Evolutionary conservation across 208 protist species (phyloP).

Genomic region (Trichomonas gallinae): DNA sequence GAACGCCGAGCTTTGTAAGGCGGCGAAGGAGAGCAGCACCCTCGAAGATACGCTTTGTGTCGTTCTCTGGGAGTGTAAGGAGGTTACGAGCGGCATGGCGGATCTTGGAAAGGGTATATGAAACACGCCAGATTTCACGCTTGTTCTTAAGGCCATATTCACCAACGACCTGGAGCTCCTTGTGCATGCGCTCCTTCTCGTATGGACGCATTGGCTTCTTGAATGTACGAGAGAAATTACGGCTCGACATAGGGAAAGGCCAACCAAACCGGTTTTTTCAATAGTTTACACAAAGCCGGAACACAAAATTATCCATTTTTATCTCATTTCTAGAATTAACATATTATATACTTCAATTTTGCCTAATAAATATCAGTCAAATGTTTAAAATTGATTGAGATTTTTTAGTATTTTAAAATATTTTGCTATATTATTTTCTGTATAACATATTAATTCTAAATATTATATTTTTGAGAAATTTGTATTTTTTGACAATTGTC

Average conservation of each 20-base stretch:
- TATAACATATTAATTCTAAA: no score
- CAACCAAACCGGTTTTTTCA: background rate
- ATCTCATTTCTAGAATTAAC: no score
- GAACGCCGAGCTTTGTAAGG: slow-evolving; percentile 89
- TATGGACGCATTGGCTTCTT: slow-evolving; percentile 93
- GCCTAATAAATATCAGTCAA: no score
- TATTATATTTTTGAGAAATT: no score
- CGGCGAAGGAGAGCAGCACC: slow-evolving; percentile 93
- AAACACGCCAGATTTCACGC: slow-evolving; percentile 95
- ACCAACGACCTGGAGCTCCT: slow-evolving; percentile 95
- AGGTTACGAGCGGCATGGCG: slow-evolving; percentile 90
- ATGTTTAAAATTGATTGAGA: no score
- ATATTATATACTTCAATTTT: no score
- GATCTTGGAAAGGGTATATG: slow-evolving; percentile 94
- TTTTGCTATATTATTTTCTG: no score
- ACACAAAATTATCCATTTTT: no score
- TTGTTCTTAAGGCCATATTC: slow-evolving; percentile 95
- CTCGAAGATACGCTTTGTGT: slow-evolving; percentile 81
- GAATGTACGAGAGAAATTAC: slow-evolving; percentile 82
- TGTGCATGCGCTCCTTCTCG: slow-evolving; percentile 98
- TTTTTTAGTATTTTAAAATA: no score
- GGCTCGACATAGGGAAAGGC: slow-evolving; percentile 33
- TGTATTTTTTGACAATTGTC: no score
- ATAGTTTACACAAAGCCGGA: no score
- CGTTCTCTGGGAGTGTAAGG: slow-evolving; percentile 94